Conservation (phyloP, 2,329 filamentous ascomycete genomes). For the Phaeosphaeriaceae sp. region DNA sequence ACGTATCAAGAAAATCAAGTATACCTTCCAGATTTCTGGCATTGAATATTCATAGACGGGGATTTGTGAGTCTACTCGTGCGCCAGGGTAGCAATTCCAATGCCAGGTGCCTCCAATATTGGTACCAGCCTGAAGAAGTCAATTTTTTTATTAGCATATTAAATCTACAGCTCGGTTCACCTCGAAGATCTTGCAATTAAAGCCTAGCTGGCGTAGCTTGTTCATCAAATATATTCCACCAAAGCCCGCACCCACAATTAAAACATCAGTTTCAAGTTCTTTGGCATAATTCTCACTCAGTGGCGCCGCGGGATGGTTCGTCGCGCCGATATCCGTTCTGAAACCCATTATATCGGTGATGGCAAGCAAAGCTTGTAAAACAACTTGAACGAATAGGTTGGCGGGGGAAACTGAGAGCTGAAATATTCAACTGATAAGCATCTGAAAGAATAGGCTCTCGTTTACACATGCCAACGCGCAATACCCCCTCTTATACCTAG, state of each 20-base stretch:
- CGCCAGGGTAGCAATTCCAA: slow-evolving; percentile 55
- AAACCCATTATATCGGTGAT: slow-evolving; percentile 33
- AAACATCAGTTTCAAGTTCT: slow-evolving; percentile 44
- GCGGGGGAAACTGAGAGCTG: too few relatives aligned
- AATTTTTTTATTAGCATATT: too few relatives aligned
- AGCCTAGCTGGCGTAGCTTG: slow-evolving; percentile 49
- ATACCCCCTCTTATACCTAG: slow-evolving; percentile 18
- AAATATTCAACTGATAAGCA: slow-evolving; percentile 2
- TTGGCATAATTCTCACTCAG: slow-evolving; percentile 43
- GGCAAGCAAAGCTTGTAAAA: neutral
- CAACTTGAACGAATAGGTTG: too few relatives aligned
- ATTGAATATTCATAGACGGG: slow-evolving; percentile 58
- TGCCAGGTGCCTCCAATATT: slow-evolving; percentile 54
- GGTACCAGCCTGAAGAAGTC: slow-evolving; percentile 17
- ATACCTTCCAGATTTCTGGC: slow-evolving; percentile 54
- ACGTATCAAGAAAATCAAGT: neutral
- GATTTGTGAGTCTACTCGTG: slow-evolving; percentile 55
- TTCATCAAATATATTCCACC: slow-evolving; percentile 52
- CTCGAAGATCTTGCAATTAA: slow-evolving; percentile 50
- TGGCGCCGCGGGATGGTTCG: slow-evolving; percentile 22
- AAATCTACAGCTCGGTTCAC: slow-evolving; percentile 25
- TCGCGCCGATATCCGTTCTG: slow-evolving; percentile 40
- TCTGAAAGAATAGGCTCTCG: neutral
- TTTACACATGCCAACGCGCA: slow-evolving; percentile 26
- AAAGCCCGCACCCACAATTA: slow-evolving; percentile 52